Base-by-base conservation (phyloP, 768 basidiomycete species). In the Russula brevipes region DNA sequence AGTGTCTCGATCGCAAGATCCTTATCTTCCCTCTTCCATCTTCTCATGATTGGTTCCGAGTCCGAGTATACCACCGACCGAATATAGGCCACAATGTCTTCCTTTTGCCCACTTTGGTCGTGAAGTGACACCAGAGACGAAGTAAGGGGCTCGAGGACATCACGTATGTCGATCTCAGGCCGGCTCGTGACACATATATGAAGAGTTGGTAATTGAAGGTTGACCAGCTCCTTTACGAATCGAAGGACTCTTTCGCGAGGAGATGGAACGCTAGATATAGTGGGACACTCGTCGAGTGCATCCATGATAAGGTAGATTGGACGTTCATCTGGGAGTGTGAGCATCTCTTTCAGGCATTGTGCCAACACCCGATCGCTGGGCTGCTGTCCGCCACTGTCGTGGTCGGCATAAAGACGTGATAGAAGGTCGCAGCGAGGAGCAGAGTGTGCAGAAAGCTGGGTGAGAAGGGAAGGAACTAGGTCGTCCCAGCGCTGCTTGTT, bases 141-240 rank as follows among this genome's bases (percentile, higher is more conserved):
- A 0, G 45, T n/a, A 17, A 61, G n/a, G n/a, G 44, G 38, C 35
- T 47, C 45, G 5, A 61, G 16, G 12, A 19, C 60, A 12, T 30
- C 10, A 33, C 38, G 53, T 2, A 61, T 49, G 47, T 61, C 54
- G 5, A 41, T 9, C 19, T 55, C 54, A 0, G 55, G 49, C 3
- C 61, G 57, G 36, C 57, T 59, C 5, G 49, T 52, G 11, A 58
- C 24, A 8, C 55, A 58, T 6, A 63, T 8, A 14, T 19, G 61
- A 8, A 45, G 41, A 45, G 35, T 14, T 9, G 55, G 55, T 3
- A 45, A 4, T 3, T 6, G 17, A n/a, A 56, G 41, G 0, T 31
- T 10, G n/a, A 45, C 9, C 11, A 56, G 42, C 1, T 56, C 55
- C n/a, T 45, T 56, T 3, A 56, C 11, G 6, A 56, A 44, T 6